Evolutionary conservation across 768 basidiomycete species (phyloP).

Genomic region (Termitomyces heimii): DNA sequence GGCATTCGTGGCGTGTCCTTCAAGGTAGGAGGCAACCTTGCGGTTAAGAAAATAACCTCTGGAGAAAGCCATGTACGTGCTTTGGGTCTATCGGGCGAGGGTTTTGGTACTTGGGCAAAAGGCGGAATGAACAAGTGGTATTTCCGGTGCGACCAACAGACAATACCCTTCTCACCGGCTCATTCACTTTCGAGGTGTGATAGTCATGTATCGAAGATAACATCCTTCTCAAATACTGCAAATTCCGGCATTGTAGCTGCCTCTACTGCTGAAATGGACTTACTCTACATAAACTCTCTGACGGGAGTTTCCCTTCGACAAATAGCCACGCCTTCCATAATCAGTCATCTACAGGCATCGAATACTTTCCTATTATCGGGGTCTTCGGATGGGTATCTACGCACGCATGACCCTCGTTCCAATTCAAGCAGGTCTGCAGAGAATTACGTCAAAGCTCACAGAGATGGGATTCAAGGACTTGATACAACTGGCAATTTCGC

Average conservation of each 20-base stretch:
- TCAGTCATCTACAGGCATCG: slow-evolving; percentile 63
- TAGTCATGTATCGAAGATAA: slow-evolving; percentile 19
- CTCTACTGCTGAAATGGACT: slow-evolving; percentile 52
- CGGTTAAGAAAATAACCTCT: slow-evolving; percentile 68
- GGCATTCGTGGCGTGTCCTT: slow-evolving; percentile 69
- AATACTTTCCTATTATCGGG: slow-evolving; percentile 63
- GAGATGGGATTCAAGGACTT: slow-evolving; percentile 76
- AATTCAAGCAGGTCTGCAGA: slow-evolving; percentile 45
- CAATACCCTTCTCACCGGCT: slow-evolving; percentile 1
- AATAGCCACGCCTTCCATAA: slow-evolving; percentile 45
- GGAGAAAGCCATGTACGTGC: slow-evolving; percentile 80
- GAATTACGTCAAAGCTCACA: slow-evolving; percentile 69
- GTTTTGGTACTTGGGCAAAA: slow-evolving; percentile 77
- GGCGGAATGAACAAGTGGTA: slow-evolving; percentile 85
- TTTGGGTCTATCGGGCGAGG: slow-evolving; percentile 49
- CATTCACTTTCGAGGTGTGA: slow-evolving; percentile 4
- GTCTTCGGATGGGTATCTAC: slow-evolving; percentile 66
- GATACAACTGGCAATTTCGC: slow-evolving; percentile 74
- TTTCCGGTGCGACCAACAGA: slow-evolving; percentile 44
- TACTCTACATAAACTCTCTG: slow-evolving; percentile 67
- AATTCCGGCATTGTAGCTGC: slow-evolving; percentile 52
- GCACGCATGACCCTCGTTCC: slow-evolving; percentile 67
- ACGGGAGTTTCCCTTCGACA: slow-evolving; percentile 63
- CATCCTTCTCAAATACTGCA: slow-evolving; percentile 41
- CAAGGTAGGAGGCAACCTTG: slow-evolving; percentile 59